Percentiles rank a stretch among this genome's conserved stretches.
Conservation (phyloP, 495 filamentous ascomycete genomes). For the Penicillium ucsense region DNA sequence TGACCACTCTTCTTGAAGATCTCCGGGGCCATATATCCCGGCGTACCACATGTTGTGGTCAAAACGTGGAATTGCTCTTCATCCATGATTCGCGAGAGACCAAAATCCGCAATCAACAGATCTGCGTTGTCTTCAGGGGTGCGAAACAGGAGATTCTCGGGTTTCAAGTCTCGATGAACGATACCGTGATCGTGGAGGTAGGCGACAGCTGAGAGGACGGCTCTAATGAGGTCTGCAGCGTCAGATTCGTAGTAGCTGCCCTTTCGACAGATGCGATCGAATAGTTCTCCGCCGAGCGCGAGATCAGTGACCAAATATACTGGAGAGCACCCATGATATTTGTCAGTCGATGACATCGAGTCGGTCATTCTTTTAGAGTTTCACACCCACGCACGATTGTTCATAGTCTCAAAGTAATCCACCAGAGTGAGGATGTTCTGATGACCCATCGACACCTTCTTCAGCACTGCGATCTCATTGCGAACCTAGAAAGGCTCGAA, state of each 20-base stretch:
- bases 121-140: slow-evolving; percentile 50
- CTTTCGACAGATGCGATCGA: slow-evolving; percentile 97
- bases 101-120: slow-evolving; percentile 94
- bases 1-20: slow-evolving; percentile 75
- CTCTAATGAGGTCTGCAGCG: slow-evolving; percentile 87
- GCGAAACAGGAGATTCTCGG: slow-evolving; percentile 45
- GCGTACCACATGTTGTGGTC: slow-evolving; percentile 95
- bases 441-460: slow-evolving; percentile 94
- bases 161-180: slow-evolving; percentile 76
- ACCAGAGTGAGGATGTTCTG: slow-evolving; percentile 96
- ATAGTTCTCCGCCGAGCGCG: slow-evolving; percentile 90
- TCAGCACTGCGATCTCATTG: slow-evolving; percentile 96
- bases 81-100: slow-evolving; percentile 92
- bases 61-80: slow-evolving; percentile 97
- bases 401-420: slow-evolving; percentile 99
- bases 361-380: too few species aligned
- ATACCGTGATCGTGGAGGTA: slow-evolving; percentile 98
- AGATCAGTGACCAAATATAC: slow-evolving; percentile 97
- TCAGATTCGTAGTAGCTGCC: slow-evolving; percentile 97
- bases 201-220: slow-evolving; percentile 91
- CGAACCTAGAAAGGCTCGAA: slow-evolving; percentile 53
- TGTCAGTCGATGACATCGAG: background rate
- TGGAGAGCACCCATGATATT: slow-evolving; percentile 12
- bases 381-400: slow-evolving; percentile 56
- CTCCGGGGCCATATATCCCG: slow-evolving; percentile 89